A percentile compares a stretch with the other conserved stretches of the same genome.
These are phyloP conservation scores for Epichloe elymi DNA, from an alignment of 2,329 filamentous ascomycete species.

Conservation along the genomic window DNA sequence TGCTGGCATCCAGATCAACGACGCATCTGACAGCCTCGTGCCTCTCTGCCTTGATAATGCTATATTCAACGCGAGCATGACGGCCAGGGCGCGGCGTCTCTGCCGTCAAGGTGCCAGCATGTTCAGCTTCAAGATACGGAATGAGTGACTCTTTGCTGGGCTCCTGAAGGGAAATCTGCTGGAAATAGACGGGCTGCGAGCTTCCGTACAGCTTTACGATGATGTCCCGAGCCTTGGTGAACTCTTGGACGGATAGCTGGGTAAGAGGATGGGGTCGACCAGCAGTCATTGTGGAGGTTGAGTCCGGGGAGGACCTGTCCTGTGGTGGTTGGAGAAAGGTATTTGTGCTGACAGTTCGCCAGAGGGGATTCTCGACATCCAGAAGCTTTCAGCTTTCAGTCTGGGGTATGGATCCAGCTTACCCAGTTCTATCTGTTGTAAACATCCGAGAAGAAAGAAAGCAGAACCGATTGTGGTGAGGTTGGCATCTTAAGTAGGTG, in stretches of 20 bases:
- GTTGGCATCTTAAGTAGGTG: no score
- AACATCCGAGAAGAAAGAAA: no score
- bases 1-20: slow-evolving; percentile 22
- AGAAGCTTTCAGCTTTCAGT: no score
- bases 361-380: no score
- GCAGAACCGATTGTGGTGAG: no score
- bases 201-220: slow-evolving; percentile 22
- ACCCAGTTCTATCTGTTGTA: no score
- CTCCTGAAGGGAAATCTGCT: slow-evolving; percentile 50
- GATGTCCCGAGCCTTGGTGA: slow-evolving; percentile 30
- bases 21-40: slow-evolving; percentile 23
- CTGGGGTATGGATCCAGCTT: no score
- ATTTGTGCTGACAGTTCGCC: no score
- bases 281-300: not conserved
- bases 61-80: slow-evolving; percentile 32
- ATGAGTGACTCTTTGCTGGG: slow-evolving; percentile 45
- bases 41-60: slow-evolving; percentile 21
- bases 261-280: slow-evolving; percentile 30
- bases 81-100: slow-evolving; percentile 30
- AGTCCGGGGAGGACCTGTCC: not conserved
- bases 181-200: slow-evolving; percentile 26
- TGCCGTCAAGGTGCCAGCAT: slow-evolving; percentile 33
- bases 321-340: not conserved
- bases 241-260: slow-evolving; percentile 36
- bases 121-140: slow-evolving; percentile 49